Conservation (phyloP, 192 early-diverging fungal genomes). For the Backusella sp. region DNA sequence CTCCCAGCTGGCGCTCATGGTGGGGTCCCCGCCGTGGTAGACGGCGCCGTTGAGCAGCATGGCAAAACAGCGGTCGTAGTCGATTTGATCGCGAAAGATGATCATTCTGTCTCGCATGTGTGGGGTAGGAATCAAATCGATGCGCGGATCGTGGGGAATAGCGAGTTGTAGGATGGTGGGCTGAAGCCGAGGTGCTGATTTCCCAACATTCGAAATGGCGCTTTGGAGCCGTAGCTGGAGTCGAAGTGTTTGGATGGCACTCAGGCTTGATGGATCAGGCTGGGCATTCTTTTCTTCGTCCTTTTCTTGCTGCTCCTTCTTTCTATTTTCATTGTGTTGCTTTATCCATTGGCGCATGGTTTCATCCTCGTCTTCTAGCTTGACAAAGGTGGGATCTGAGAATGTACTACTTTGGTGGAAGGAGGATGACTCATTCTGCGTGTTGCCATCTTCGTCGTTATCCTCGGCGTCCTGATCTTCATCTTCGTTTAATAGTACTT, state of each 20-base stretch:
- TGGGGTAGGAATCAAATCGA: conserved; percentile 36
- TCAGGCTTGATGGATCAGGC: conserved; percentile 13
- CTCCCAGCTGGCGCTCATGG: conserved; percentile 35
- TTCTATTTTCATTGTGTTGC: conserved; percentile 1
- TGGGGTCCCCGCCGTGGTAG: conserved; percentile 40
- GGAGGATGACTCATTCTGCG: background rate
- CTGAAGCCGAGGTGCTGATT: conserved; percentile 24
- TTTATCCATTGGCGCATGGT: background rate
- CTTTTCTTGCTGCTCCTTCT: background rate
- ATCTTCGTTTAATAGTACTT: background rate
- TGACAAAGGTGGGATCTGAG: background rate
- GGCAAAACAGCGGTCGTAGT: conserved; percentile 36
- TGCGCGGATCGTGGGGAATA: conserved; percentile 41
- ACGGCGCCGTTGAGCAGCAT: conserved; percentile 25
- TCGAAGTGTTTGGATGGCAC: conserved; percentile 33
- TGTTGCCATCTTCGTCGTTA: background rate
- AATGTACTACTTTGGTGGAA: background rate
- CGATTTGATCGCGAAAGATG: conserved; percentile 33
- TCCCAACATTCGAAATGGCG: conserved; percentile 14
- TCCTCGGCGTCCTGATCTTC: background rate
- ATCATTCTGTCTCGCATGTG: conserved; percentile 45
- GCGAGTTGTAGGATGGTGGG: conserved; percentile 34
- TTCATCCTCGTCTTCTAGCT: conserved; percentile 9
- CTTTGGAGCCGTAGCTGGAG: conserved; percentile 34
- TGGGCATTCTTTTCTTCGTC: background rate